Evolutionary conservation across 805 yeast genomes (phyloP).

Genomic region (Zygoascus biomembranicola): DNA sequence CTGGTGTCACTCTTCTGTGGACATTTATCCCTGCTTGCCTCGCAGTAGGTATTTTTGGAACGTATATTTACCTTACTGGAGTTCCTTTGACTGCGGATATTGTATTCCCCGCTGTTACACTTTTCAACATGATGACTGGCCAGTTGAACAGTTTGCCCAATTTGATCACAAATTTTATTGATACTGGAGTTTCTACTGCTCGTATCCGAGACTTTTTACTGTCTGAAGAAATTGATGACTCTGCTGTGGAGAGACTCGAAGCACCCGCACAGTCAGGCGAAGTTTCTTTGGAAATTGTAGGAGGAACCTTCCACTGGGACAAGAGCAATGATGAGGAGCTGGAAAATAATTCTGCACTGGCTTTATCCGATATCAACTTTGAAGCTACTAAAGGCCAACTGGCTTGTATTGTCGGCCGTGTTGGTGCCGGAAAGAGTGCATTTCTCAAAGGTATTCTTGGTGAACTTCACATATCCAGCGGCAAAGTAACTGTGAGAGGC

Average conservation of each 20-base stretch:
- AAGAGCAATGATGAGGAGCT: constrained; percentile 28
- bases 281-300: constrained; percentile 26
- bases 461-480: constrained; percentile 61
- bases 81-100: constrained; percentile 77
- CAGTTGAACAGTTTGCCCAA: constrained; percentile 45
- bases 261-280: constrained; percentile 44
- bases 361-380: constrained; percentile 42
- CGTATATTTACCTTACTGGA: constrained; percentile 54
- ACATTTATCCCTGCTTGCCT: constrained; percentile 83
- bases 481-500: constrained; percentile 60
- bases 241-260: constrained; percentile 25
- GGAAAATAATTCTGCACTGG: constrained; percentile 34
- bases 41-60: constrained; percentile 80
- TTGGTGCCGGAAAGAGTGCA: constrained; percentile 81
- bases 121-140: constrained; percentile 42
- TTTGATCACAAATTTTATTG: constrained; percentile 34
- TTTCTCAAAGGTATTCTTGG: constrained; percentile 69
- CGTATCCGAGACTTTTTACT: constrained; percentile 40
- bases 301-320: constrained; percentile 19
- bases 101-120: constrained; percentile 57
- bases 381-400: constrained; percentile 63
- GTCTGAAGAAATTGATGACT: constrained; percentile 36
- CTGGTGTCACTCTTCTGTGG: constrained; percentile 69
- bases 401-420: constrained; percentile 75
- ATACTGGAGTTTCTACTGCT: constrained; percentile 33